A percentile compares a stretch with the other conserved stretches of the same genome.
Conservation (phyloP, 441 rosid genomes). For the Populus hybrid region DNA sequence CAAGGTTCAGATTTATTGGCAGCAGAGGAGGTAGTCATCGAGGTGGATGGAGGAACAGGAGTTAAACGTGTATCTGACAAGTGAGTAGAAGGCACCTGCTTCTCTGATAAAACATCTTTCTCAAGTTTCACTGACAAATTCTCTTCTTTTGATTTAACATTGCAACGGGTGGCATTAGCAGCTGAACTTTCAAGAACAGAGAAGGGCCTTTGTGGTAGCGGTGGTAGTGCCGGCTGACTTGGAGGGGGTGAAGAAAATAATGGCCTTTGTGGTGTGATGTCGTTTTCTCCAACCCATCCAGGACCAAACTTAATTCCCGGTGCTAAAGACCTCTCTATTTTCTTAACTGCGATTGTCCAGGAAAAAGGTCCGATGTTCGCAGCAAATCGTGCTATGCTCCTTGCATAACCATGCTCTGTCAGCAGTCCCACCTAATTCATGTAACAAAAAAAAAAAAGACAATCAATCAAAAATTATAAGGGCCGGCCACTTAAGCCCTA, state of each 20-base stretch:
- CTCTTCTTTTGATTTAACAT: neutral
- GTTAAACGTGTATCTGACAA: neutral
- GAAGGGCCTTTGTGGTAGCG: neutral
- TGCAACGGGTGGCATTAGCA: neutral
- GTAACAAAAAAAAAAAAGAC: constrained; percentile 8
- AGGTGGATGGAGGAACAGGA: neutral
- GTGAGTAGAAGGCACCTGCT: neutral
- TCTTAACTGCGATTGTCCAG: constrained; percentile 78
- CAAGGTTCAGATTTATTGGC: neutral
- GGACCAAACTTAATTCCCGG: constrained; percentile 85
- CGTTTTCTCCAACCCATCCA: constrained; percentile 99
- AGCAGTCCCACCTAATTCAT: constrained; percentile 81
- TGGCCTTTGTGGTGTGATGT: constrained; percentile 12
- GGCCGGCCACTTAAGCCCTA: neutral
- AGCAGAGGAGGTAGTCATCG: neutral
- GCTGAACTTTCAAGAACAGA: neutral
- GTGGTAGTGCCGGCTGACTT: neutral
- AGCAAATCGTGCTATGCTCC: constrained; percentile 95
- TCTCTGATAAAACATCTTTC: neutral
- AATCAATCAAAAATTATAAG: constrained; percentile 9
- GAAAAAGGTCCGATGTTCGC: constrained; percentile 86
- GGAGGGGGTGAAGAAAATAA: neutral
- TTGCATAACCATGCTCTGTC: constrained; percentile 88
- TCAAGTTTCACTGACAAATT: neutral
- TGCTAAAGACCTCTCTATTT: constrained; percentile 82